Conservation (phyloP, 2,329 filamentous ascomycete genomes). For the Immersiporthe knoxdaviesiana region DNA sequence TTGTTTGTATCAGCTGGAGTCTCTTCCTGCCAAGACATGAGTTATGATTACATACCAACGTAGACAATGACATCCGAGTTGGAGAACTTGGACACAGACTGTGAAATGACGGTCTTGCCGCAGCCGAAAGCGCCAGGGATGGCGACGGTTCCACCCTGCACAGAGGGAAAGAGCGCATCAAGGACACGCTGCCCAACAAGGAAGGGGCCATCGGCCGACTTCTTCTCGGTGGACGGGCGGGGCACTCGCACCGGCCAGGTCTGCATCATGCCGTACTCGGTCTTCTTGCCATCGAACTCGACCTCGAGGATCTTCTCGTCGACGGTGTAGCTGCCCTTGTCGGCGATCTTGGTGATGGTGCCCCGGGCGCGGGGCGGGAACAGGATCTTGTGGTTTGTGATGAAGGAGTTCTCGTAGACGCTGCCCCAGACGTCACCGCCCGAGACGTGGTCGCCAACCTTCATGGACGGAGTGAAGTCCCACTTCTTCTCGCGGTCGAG, state of each 20-base stretch:
- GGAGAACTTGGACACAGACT: constrained; percentile 99
- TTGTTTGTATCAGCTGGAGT: too few species aligned
- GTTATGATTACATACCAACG: constrained; percentile 49
- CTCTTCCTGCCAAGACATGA: too few species aligned
- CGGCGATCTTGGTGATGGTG: constrained; percentile 87
- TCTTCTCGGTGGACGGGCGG: constrained; percentile 88
- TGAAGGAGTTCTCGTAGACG: constrained; percentile 94
- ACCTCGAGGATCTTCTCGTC: constrained; percentile 92
- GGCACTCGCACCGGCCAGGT: constrained; percentile 97
- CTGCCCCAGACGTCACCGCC: constrained; percentile 95
- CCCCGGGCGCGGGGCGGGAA: constrained; percentile 88
- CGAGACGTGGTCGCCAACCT: constrained; percentile 95
- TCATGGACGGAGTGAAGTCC: constrained; percentile 90
- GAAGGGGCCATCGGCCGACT: constrained; percentile 86
- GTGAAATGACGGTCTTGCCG: constrained; percentile 98
- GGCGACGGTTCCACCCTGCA: constrained; percentile 95
- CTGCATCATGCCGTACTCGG: constrained; percentile 97
- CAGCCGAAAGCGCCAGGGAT: constrained; percentile 98
- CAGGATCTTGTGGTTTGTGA: constrained; percentile 91
- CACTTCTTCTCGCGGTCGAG: constrained; percentile 92
- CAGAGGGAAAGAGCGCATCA: constrained; percentile 93
- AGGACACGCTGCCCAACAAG: constrained; percentile 96
- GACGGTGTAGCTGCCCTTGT: constrained; percentile 91
- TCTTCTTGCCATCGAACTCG: constrained; percentile 96
- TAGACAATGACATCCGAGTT: constrained; percentile 99